Conservation (phyloP, 2,329 filamentous ascomycete genomes). For the Penicillium sp. region DNA sequence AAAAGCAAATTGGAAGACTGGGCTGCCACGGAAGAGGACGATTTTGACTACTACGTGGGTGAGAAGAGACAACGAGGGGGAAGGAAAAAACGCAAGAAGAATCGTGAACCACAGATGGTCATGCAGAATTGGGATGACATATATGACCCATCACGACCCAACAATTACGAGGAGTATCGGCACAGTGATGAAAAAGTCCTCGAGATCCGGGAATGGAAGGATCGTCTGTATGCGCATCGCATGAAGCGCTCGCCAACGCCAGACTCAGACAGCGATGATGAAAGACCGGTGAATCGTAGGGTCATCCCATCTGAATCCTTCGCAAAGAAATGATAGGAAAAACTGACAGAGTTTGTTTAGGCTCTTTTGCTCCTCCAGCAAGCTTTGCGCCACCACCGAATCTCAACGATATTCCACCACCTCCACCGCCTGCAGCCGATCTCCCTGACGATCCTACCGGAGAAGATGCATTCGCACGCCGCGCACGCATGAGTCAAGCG, state of each 20-base stretch:
- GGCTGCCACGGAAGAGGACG: slow-evolving; percentile 74
- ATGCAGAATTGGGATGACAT: slow-evolving; percentile 80
- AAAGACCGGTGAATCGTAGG: slow-evolving; percentile 45
- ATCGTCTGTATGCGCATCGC: slow-evolving; percentile 67
- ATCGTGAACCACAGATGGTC: slow-evolving; percentile 54
- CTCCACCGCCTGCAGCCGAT: slow-evolving; percentile 37
- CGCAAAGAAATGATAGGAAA: not conserved
- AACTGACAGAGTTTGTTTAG: slow-evolving; percentile 23
- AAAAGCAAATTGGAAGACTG: slow-evolving; percentile 77
- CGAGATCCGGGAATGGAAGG: slow-evolving; percentile 81
- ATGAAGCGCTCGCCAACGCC: slow-evolving; percentile 43
- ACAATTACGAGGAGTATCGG: slow-evolving; percentile 77
- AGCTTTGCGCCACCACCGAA: slow-evolving; percentile 49
- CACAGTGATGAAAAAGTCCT: slow-evolving; percentile 75
- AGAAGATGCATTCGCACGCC: slow-evolving; percentile 63
- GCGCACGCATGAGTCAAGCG: slow-evolving; percentile 52
- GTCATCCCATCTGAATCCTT: not conserved
- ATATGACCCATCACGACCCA: slow-evolving; percentile 78
- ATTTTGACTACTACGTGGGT: slow-evolving; percentile 58
- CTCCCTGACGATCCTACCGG: slow-evolving; percentile 56
- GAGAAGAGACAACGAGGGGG: slow-evolving; percentile 70
- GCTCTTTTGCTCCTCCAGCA: slow-evolving; percentile 46
- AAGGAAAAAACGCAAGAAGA: slow-evolving; percentile 71
- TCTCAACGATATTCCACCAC: slow-evolving; percentile 32
- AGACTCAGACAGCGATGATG: slow-evolving; percentile 47